Conservation (phyloP, 257 asterid species). For the Ilex asprella region DNA sequence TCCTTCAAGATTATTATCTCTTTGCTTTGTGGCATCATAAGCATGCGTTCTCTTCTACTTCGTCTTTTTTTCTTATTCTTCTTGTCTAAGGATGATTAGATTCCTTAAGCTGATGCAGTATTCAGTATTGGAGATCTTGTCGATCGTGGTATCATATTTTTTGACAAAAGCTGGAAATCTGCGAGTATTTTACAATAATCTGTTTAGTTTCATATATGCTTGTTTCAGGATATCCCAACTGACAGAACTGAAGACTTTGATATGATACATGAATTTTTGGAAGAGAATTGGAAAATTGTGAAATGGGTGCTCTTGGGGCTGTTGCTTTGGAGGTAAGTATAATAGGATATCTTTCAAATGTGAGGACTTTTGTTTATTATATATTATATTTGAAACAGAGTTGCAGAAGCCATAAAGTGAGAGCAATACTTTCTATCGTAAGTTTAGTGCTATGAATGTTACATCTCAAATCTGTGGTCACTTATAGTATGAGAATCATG, state of each 20-base stretch:
- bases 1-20: not conserved
- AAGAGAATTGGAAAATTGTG: constrained; percentile 58
- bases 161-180: constrained; percentile 89
- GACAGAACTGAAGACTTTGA: constrained; percentile 60
- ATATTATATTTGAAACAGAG: too few relatives aligned
- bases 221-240: constrained; percentile 53
- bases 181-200: constrained; percentile 28
- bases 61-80: not conserved
- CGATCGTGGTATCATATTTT: constrained; percentile 78
- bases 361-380: too few relatives aligned
- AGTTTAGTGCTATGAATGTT: too few relatives aligned
- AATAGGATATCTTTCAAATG: too few relatives aligned
- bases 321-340: constrained; percentile 54
- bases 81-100: constrained; percentile 17
- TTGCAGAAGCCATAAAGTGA: too few relatives aligned
- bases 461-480: too few relatives aligned
- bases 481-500: too few relatives aligned
- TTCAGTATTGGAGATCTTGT: constrained; percentile 63
- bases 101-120: constrained; percentile 73
- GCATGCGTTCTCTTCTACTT: not conserved
- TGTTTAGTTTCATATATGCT: constrained; percentile 9
- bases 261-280: constrained; percentile 58
- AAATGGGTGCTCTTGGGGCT: constrained; percentile 82
- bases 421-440: too few relatives aligned
- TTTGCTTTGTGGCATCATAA: not conserved